Evolutionary conservation across 768 basidiomycete genomes (phyloP).

Genomic region (Boletus huronensis): DNA sequence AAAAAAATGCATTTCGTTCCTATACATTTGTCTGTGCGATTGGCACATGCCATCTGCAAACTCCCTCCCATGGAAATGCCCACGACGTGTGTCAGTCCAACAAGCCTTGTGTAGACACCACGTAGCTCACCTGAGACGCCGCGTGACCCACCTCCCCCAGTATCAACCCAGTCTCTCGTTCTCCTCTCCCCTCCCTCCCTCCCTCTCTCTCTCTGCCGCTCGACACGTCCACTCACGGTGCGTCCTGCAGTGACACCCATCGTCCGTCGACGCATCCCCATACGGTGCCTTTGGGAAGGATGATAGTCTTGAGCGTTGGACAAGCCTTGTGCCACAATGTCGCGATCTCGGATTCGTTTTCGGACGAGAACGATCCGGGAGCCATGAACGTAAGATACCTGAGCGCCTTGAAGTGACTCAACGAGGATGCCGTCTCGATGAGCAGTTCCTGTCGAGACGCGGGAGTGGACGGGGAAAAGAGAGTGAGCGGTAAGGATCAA

Average conservation of each 20-base stretch:
- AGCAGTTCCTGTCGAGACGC: slow-evolving; percentile 36
- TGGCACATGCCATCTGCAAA: neutral
- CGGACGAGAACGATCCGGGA: slow-evolving; percentile 24
- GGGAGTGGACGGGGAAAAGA: too few species aligned
- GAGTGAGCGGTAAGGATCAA: neutral
- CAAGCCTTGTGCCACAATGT: slow-evolving; percentile 53
- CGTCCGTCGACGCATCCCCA: slow-evolving; percentile 44
- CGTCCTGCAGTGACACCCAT: slow-evolving; percentile 25
- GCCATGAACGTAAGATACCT: slow-evolving; percentile 61
- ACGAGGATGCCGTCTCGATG: slow-evolving; percentile 36
- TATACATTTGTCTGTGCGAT: neutral
- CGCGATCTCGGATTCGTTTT: slow-evolving; percentile 52
- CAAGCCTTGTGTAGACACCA: too few species aligned
- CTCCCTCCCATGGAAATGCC: neutral
- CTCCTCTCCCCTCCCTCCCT: neutral
- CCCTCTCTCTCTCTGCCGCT: neutral
- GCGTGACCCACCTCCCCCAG: neutral
- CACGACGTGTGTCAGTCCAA: neutral
- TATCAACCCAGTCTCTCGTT: neutral
- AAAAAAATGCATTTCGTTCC: too few species aligned
- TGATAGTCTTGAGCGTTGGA: slow-evolving; percentile 60
- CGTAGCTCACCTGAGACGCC: neutral
- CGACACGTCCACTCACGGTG: neutral
- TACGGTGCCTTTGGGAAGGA: slow-evolving; percentile 57
- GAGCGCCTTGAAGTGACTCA: slow-evolving; percentile 43